Evolutionary conservation across 345 rosid species (phyloP), one percentile per base, ranked within the genome.

Genomic region (Syzygium aqueum): DNA sequence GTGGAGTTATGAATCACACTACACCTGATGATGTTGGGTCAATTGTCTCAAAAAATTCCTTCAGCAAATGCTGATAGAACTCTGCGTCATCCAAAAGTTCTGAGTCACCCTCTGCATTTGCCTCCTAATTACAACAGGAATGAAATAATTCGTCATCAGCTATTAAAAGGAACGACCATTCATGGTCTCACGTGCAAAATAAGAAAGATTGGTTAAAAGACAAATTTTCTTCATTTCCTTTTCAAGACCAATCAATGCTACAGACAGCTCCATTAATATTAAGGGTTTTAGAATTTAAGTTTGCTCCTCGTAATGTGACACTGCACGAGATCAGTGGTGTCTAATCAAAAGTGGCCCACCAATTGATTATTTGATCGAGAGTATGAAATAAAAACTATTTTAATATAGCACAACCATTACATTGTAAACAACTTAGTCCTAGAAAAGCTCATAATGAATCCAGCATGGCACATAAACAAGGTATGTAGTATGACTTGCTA

Each of bases 31-130:
- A 94, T 84, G 93, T 51, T 63, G 97, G 95, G 87, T 95, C 99
- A 19, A 95, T 25, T 8, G 93, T 86, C 94, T 97, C 99, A 87
- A 95, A 93, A 90, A 96, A 96, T 89, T 96, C 99, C 89, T 94
- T 96, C 89, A 96, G 89, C 28, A 95, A 90, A 77, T 95, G 99
- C 90, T 95, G 97, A 92, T 95, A 96, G 90, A 97, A 97, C 88
- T 97, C 98, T 5, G 96, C 53, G 87, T 97, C 99, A 30, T 96
- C 96, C 53, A 97, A 89, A 86, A 97, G 98, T 89, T 96, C 99
- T 52, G 97, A 96, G 89, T 97, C 98, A 87, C 94, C 96, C 89
- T 92, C 96, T 57, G 89, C 84, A 87, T 88, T 85, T 61, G 92
- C 89, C 77, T 89, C 99, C 99, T 95, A 86, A 50, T 83, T 87